phyloP scores from a whole-genome alignment of 345 rosid genomes.

The Lepidium aucheri region DNA sequence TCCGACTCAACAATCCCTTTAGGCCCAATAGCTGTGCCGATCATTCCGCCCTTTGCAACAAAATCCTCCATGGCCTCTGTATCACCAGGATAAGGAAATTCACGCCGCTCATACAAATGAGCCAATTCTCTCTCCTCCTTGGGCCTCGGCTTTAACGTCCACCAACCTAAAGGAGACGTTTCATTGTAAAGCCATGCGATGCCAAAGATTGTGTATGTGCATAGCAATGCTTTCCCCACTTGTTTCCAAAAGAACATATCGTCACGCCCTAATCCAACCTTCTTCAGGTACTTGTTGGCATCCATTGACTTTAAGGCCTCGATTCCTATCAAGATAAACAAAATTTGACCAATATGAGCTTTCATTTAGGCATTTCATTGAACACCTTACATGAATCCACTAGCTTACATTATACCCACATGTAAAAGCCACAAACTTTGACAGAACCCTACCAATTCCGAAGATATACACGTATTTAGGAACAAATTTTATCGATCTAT shows the following conservation, averaged over 20 bases:
- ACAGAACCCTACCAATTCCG: not conserved
- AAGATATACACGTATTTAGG: not conserved
- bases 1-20: constrained; percentile 61
- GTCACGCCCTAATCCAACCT: constrained; percentile 62
- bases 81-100: constrained; percentile 87
- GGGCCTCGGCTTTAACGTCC: constrained; percentile 80
- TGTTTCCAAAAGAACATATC: constrained; percentile 73
- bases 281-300: constrained; percentile 50
- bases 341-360: not conserved
- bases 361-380: constrained; percentile 18
- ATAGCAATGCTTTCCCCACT: constrained; percentile 67
- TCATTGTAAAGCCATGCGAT: constrained; percentile 66
- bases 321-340: constrained; percentile 31
- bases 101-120: constrained; percentile 67
- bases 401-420: not conserved
- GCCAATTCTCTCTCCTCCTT: constrained; percentile 76
- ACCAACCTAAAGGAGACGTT: constrained; percentile 87
- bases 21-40: constrained; percentile 63
- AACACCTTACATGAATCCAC: constrained; percentile 5
- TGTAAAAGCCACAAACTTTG: not conserved
- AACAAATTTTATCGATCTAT: not conserved
- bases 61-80: constrained; percentile 87
- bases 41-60: constrained; percentile 67
- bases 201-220: constrained; percentile 67
- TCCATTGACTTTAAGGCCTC: constrained; percentile 44